phyloP scores from a whole-genome alignment of 345 rosid species.

The Lepidium aucheri region DNA sequence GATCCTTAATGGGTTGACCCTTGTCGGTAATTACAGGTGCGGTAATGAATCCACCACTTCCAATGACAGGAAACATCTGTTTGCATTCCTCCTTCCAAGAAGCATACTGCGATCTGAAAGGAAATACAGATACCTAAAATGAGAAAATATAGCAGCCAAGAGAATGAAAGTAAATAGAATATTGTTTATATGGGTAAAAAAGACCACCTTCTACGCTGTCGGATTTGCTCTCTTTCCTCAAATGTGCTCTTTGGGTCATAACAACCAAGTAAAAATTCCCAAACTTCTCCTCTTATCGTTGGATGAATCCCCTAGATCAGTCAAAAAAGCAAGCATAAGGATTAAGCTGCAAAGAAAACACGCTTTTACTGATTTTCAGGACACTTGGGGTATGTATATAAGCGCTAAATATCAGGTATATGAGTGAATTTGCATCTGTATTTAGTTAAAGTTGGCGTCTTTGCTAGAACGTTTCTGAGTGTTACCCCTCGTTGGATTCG shows the following conservation, averaged over 20 bases:
- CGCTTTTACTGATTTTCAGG: not conserved
- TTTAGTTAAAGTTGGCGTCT: not conserved
- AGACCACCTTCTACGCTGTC: conserved; percentile 64
- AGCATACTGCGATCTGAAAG: conserved; percentile 60
- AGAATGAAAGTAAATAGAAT: not conserved
- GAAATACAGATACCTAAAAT: not conserved
- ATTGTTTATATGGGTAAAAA: conserved; percentile 6
- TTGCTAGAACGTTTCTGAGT: not conserved
- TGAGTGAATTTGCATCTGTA: not conserved
- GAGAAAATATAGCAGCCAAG: conserved; percentile 3
- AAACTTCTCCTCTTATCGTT: conserved; percentile 97
- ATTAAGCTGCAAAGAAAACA: not conserved
- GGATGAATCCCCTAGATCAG: conserved; percentile 82
- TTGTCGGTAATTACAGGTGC: conserved; percentile 86
- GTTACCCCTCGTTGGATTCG: conserved; percentile 83
- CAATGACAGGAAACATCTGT: conserved; percentile 66
- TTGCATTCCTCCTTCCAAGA: conserved; percentile 78
- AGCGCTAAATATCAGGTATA: not conserved
- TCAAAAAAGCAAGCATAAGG: conserved; percentile 3
- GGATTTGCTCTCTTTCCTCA: conserved; percentile 75
- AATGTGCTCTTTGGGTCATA: conserved; percentile 87
- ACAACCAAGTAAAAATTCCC: conserved; percentile 97
- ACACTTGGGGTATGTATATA: too few relatives aligned
- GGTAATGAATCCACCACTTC: conserved; percentile 80
- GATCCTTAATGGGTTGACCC: conserved; percentile 77